Conservation (phyloP, 192 early-diverging fungal genomes). For the Rhizophagus sp. region DNA sequence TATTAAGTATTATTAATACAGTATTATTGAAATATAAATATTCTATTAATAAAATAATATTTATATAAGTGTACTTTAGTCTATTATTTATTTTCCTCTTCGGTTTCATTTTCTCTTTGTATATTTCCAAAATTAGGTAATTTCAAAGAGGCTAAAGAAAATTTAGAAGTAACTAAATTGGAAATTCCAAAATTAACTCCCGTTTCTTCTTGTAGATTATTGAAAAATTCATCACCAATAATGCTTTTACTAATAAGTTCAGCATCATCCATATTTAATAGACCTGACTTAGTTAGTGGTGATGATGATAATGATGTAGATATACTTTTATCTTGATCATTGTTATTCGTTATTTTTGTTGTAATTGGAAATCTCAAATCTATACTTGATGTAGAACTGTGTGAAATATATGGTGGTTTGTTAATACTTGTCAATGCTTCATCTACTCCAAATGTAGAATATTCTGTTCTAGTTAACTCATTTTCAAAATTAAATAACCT, state of each 20-base stretch:
- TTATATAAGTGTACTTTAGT: too few species aligned
- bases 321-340: not conserved
- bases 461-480: conserved; percentile 34
- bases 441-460: conserved; percentile 28
- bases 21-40: too few species aligned
- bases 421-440: conserved; percentile 23
- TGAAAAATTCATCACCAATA: not conserved
- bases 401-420: conserved; percentile 13
- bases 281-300: not conserved
- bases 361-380: not conserved
- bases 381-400: not conserved
- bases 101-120: not conserved
- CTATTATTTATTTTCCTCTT: not conserved
- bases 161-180: not conserved
- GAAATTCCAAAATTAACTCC: not conserved
- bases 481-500: conserved; percentile 47
- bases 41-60: too few species aligned
- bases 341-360: not conserved
- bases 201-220: not conserved
- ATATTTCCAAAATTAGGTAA: not conserved
- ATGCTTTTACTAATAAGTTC: not conserved
- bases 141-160: not conserved
- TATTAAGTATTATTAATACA: too few species aligned
- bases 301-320: not conserved
- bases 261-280: not conserved